A percentile compares a stretch with the other conserved stretches of the same genome.
Conservation (phyloP, 1,284 basidiomycete genomes). For the Cryptococcus sp. region DNA sequence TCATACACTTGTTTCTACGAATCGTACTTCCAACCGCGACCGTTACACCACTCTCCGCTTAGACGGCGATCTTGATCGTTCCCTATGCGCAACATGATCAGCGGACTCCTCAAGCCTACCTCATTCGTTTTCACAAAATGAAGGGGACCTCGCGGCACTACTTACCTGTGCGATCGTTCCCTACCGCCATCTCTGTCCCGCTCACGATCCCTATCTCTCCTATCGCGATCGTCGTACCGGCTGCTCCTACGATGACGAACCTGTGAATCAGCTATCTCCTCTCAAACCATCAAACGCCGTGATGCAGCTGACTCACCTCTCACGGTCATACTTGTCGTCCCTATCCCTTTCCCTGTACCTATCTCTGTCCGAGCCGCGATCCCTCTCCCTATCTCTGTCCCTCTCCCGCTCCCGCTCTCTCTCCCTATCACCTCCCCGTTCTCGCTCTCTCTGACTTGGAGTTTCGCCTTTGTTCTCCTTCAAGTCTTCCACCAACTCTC, state of each 20-base stretch:
- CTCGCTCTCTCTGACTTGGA: slow-evolving; percentile 7
- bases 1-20: too few species aligned
- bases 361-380: slow-evolving; percentile 59
- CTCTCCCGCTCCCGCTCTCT: slow-evolving; percentile 64
- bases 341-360: slow-evolving; percentile 10
- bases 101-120: background rate
- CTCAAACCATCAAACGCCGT: background rate
- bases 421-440: slow-evolving; percentile 47
- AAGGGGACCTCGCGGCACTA: background rate
- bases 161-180: slow-evolving; percentile 24
- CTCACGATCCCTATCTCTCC: slow-evolving; percentile 13
- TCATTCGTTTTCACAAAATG: background rate
- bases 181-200: slow-evolving; percentile 19
- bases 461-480: slow-evolving; percentile 23
- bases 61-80: slow-evolving; percentile 31
- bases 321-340: slow-evolving; percentile 16
- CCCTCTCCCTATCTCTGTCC: slow-evolving; percentile 50
- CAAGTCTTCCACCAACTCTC: slow-evolving; percentile 49
- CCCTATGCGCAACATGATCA: background rate
- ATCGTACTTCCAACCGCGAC: background rate
- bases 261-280: background rate
- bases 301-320: slow-evolving; percentile 5
- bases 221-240: slow-evolving; percentile 12
- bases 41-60: slow-evolving; percentile 34
- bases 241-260: slow-evolving; percentile 1